Evolutionary conservation across 495 filamentous ascomycete species (phyloP).

Genomic region (Lentithecium fluviatile): DNA sequence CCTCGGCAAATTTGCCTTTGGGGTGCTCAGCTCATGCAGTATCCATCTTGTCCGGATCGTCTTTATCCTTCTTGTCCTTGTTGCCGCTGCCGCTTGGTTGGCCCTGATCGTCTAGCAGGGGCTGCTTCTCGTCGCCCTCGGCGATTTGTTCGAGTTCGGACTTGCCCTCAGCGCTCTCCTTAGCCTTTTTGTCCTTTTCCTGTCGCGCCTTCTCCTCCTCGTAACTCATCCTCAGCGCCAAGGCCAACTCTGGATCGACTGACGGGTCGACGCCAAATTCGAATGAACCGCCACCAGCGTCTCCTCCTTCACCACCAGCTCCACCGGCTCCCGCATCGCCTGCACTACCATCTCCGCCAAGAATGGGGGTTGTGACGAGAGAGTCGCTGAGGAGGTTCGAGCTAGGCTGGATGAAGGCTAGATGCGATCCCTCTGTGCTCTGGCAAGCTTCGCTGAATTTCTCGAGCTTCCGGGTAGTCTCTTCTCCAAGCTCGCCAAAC

Average conservation of each 20-base stretch:
- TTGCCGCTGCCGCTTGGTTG: constrained; percentile 62
- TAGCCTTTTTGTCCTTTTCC: constrained; percentile 76
- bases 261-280: constrained; percentile 79
- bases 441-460: constrained; percentile 92
- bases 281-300: constrained; percentile 52
- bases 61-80: constrained; percentile 57
- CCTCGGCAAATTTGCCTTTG: too few species aligned
- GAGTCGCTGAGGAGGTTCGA: constrained; percentile 88
- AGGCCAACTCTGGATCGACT: constrained; percentile 85
- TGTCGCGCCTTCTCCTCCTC: constrained; percentile 95
- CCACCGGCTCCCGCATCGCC: constrained; percentile 46
- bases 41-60: constrained; percentile 84
- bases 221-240: constrained; percentile 96
- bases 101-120: constrained; percentile 63
- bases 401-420: constrained; percentile 88
- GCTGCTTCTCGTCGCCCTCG: constrained; percentile 72
- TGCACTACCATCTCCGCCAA: constrained; percentile 69
- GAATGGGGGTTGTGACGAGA: constrained; percentile 85
- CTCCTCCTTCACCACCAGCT: constrained; percentile 54
- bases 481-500: constrained; percentile 89
- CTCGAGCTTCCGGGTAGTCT: constrained; percentile 86
- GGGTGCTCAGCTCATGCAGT: constrained; percentile 54
- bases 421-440: constrained; percentile 80
- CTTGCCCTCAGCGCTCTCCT: constrained; percentile 69
- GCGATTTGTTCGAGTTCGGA: constrained; percentile 73